Base-by-base conservation (phyloP, 495 filamentous ascomycete genomes). In the Neurospora tetraspora region DNA sequence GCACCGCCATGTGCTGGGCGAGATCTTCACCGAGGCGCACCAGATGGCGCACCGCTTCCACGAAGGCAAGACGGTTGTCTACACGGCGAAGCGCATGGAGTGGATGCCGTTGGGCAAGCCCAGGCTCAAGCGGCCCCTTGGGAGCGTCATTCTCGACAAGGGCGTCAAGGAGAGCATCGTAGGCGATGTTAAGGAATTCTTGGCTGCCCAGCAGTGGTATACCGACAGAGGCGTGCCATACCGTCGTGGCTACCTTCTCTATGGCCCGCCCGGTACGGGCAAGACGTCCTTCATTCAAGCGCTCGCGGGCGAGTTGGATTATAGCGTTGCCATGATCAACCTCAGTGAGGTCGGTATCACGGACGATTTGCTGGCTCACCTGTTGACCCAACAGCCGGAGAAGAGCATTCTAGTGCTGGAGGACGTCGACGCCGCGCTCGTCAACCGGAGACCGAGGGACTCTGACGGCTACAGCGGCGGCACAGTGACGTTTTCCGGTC, bases 231-330 rank as follows among this genome's bases (percentile, higher is more conserved):
- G 96, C 8, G 97, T 99, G 75, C 96, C 96, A 1, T 99, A 98
- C 74, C 90, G 96, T 39, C 86, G 96, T 27, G 96, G 96, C 2
- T 99, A 98, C 81, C 86, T 99, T 45, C 87, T 99, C 5, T 94
- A 97, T 78, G 96, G 96, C 0, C 94, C 95, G 3, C 96, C 96
- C 0, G 96, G 96, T 3, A 96, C 93, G 18, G 96, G 96, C 27
- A 99, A 99, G 81, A 97, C 91, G 75, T 96, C 93, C 2, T 98
- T 99, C 79, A 96, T 98, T 69, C 94, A 97, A 82, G 94, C 96
- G 4, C 83, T 99, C 38, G 96, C 96, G 2, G 96, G 94, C 14
- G 89, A 94, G 73, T 81, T 99, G 70, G 92, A 98, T 77, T 98
- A 97, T 81, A 93, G 93, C 76, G 96, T 99, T 75, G 93, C 94